Base-by-base conservation (phyloP, 2,329 filamentous ascomycete genomes). In the Hymenoscyphus repandus region DNA sequence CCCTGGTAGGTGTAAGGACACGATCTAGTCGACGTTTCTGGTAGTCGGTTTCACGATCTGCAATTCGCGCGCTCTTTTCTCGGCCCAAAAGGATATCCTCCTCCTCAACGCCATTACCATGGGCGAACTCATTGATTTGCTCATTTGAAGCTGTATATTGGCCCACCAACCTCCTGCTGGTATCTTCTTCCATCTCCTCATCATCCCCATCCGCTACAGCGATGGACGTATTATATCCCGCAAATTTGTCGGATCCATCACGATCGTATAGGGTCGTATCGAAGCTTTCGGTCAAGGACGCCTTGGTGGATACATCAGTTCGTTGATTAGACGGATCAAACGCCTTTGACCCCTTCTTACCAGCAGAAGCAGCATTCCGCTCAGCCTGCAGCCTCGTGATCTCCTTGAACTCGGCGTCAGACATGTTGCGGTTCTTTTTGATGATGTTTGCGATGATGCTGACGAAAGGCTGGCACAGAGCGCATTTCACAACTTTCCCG, bases 11-110 rank as follows among this genome's bases (percentile, higher is more conserved):
- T 18, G 90, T 93, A 56, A 97, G 76, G 47, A 82, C 84, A 55
- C 93, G 90, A 67, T 96, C 85, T 69, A 95, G 95, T 53, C 91
- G 84, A 59, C 91, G 88, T 72, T 95, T 96, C 72, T 99, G 95
- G 68, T 99, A 99, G 66, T 97, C 92, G 57, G 90, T 95, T 74
- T 97, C 92, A 64, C 93, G 86, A 66, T 95, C 92, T 54, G 85
- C 78, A 65, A 99, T 97, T 62, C 92, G 85, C 51, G 87, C 90
- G 68, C 90, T 88, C 72, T 92, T 88, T 74, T 97, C 93, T 60
- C 81, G 82, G 40, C 86, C 88, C 45, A 90, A 78, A 56, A 99
- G 76, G 6, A 92, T 85, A 64, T 99, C 95, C 52, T 92, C 90
- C 71, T 96, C 92, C 67, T 95, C 92, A 22, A 92, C 89, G 39